phyloP scores from a whole-genome alignment of 495 filamentous ascomycete species.

The Xylaria intraflava region DNA sequence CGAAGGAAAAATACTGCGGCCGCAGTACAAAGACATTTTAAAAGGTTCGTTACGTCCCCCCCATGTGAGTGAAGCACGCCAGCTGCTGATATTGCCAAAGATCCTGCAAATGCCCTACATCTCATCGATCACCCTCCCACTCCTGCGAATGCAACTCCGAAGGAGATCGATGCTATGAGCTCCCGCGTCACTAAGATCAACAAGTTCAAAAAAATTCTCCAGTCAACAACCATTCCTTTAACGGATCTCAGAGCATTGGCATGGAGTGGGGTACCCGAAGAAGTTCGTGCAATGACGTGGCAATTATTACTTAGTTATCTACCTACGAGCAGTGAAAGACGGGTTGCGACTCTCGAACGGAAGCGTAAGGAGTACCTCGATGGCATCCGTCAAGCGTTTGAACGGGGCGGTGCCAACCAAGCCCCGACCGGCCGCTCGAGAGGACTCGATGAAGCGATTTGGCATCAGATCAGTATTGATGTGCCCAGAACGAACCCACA shows the following conservation, averaged over 20 bases:
- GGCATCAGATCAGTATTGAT: conserved; percentile 99
- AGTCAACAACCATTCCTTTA: conserved; percentile 81
- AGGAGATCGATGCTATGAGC: conserved; percentile 80
- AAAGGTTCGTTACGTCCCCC: conserved; percentile 45
- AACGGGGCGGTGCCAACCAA: conserved; percentile 47
- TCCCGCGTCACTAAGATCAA: conserved; percentile 91
- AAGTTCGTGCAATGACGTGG: conserved; percentile 97
- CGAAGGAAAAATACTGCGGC: conserved; percentile 90
- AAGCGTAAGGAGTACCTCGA: conserved; percentile 97
- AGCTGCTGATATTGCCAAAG: conserved; percentile 37
- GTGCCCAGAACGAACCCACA: conserved; percentile 96
- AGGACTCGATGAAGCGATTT: conserved; percentile 89
- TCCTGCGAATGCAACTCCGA: conserved; percentile 66
- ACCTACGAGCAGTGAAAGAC: conserved; percentile 85
- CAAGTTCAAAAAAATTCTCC: conserved; percentile 94
- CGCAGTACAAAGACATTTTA: conserved; percentile 95
- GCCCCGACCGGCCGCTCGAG: conserved; percentile 47
- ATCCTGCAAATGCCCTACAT: conserved; percentile 92
- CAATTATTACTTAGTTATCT: conserved; percentile 92
- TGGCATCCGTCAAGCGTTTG: conserved; percentile 91
- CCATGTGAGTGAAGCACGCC: background rate
- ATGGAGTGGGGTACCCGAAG: conserved; percentile 90
- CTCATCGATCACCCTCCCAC: conserved; percentile 81
- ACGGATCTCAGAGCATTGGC: conserved; percentile 75
- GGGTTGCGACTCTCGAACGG: conserved; percentile 82